Evolutionary conservation across 192 early-diverging fungal species (phyloP), one percentile per base, ranked within the genome.

Genomic region (Piromyces finnis): DNA sequence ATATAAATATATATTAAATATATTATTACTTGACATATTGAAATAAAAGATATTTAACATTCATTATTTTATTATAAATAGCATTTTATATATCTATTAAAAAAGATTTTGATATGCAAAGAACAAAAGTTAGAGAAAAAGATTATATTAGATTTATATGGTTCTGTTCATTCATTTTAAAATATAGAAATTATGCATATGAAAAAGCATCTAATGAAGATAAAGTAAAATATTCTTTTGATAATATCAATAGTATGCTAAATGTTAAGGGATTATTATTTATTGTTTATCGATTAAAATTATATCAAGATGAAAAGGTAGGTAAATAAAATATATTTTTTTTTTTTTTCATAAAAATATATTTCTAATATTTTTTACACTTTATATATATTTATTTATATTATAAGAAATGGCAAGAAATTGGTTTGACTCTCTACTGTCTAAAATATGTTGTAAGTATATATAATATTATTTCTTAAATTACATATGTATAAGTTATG

Each of bases 371-470:
- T 77, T 35, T 81, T 28, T 79, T 12, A 32, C 30, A 32, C 30
- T n/a, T n/a, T n/a, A 32, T 32, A 32, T 32, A 32, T 32, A 37
- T 37, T 14, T 37, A 37, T 37, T 14, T 37, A 37, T 37, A 37
- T 14, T n/a, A n/a, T n/a, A n/a, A 92, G 88, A 82, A 82, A 32
- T 90, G 86, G 88, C 78, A 82, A 32, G 88, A 90, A 36, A 81
- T 93, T 22, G 82, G 85, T 29, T 82, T 85, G 14, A 84, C 87
- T 1, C 80, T 91, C 12, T 87, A 92, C 32, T 92, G 91, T 78
- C 82, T 94, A 27, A 88, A 88, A 78, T 87, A 93, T 81, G 88
- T 94, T 82, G 89, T 92, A 84, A 78, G 82, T 32, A 80, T 78
- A 22, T 4, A 15, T 15, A 22, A 51, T 14, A 39, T 39, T 14